Conservation (phyloP, 352 stramenopile species). For the Globisporangium megalacanthum region DNA sequence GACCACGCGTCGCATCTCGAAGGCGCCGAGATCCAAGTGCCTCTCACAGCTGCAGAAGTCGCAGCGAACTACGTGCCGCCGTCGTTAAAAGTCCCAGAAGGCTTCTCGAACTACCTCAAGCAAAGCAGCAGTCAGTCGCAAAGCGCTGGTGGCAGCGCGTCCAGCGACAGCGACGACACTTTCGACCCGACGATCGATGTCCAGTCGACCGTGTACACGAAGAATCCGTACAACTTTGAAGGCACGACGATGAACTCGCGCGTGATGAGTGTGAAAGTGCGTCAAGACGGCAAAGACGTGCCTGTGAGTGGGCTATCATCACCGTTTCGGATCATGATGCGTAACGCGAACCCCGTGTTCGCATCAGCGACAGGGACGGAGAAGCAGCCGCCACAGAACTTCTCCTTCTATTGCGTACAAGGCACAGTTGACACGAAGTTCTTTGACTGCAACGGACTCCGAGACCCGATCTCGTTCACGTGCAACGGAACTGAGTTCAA, state of each 20-base stretch:
- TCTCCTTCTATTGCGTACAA: conserved; percentile 39
- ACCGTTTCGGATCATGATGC: conserved; percentile 49
- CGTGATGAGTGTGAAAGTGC: conserved; percentile 59
- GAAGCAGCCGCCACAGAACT: conserved; percentile 16
- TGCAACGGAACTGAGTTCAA: conserved; percentile 55
- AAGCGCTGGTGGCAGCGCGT: conserved; percentile 1
- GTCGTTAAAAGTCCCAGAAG: conserved; percentile 40
- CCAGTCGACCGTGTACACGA: conserved; percentile 58
- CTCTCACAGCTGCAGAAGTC: conserved; percentile 32
- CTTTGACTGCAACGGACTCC: conserved; percentile 45
- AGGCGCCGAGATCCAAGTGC: conserved; percentile 24
- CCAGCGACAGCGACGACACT: conserved; percentile 13
- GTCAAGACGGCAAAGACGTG: conserved; percentile 25
- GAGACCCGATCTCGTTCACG: conserved; percentile 25
- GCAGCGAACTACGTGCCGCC: conserved; percentile 47
- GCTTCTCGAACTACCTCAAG: conserved; percentile 35
- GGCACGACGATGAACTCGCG: conserved; percentile 43
- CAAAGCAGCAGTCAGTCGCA: conserved; percentile 11
- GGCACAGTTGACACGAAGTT: conserved; percentile 44
- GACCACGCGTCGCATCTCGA: conserved; percentile 44
- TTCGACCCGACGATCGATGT: conserved; percentile 45
- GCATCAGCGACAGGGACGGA: conserved; percentile 7
- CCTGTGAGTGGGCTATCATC: conserved; percentile 24
- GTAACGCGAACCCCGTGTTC: conserved; percentile 33
- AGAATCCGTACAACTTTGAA: conserved; percentile 59